Percentiles rank a stretch among this genome's conserved stretches.
These are phyloP conservation scores for Spathaspora passalidarum DNA, from an alignment of 805 yeast species.

Conservation along the genomic window DNA sequence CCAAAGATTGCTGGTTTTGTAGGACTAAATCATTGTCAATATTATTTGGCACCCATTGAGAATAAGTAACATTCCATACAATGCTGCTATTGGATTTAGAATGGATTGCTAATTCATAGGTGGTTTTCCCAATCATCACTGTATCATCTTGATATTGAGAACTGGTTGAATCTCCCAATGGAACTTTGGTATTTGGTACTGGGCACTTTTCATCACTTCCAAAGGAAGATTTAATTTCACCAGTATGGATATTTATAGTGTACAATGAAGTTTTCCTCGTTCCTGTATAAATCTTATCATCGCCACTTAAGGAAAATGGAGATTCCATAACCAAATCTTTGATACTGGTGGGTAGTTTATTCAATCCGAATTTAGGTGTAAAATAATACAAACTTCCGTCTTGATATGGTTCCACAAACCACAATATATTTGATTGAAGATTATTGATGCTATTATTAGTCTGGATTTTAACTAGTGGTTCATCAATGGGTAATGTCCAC, in stretches of 20 bases:
- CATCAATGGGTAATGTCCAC: conserved; percentile 72
- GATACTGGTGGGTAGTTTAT: conserved; percentile 77
- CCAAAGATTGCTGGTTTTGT: conserved; percentile 51
- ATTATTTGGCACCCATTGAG: conserved; percentile 91
- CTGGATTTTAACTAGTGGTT: conserved; percentile 54
- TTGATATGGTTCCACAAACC: conserved; percentile 89
- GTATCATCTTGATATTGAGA: conserved; percentile 30
- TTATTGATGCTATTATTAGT: conserved; percentile 15
- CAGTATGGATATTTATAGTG: conserved; percentile 69
- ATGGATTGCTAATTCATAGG: conserved; percentile 73
- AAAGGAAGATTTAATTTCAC: conserved; percentile 66
- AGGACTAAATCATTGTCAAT: conserved; percentile 57
- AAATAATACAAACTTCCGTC: conserved; percentile 85
- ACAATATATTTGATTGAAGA: conserved; percentile 37
- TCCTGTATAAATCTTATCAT: conserved; percentile 88
- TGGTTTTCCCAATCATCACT: conserved; percentile 66
- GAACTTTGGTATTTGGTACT: conserved; percentile 24
- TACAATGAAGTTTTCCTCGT: conserved; percentile 71
- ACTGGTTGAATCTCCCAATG: conserved; percentile 2
- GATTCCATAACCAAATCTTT: conserved; percentile 74
- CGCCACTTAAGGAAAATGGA: conserved; percentile 75
- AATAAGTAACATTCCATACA: conserved; percentile 82
- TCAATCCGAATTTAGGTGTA: conserved; percentile 69
- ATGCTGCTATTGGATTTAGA: conserved; percentile 55
- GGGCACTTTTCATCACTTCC: conserved; percentile 45